Evolutionary conservation across 768 basidiomycete species (phyloP).

Genomic region (Hemileccinum rubropunctum): DNA sequence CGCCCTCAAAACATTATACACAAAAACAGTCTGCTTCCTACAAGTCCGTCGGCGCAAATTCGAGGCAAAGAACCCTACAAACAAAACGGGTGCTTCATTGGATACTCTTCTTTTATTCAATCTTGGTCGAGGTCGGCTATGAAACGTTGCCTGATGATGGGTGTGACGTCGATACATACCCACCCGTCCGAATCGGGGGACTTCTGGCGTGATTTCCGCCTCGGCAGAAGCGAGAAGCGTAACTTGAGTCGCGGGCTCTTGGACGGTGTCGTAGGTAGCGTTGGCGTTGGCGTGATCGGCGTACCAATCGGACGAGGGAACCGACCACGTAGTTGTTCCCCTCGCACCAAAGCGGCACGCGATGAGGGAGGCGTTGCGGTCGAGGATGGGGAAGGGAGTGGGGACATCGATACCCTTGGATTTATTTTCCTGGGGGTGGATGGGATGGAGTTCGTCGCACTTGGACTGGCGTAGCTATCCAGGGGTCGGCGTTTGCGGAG

Average conservation of each 20-base stretch:
- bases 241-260: slow-evolving; percentile 16
- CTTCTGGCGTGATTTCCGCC: slow-evolving; percentile 14
- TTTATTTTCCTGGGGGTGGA: slow-evolving; percentile 12
- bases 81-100: no score
- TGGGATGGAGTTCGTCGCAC: slow-evolving; percentile 4
- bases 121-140: slow-evolving; percentile 16
- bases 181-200: slow-evolving; percentile 25
- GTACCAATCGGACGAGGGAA: background rate
- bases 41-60: background rate
- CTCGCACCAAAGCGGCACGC: background rate
- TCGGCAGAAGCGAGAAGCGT: slow-evolving; percentile 15
- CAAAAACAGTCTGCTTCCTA: background rate
- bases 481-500: slow-evolving; percentile 31
- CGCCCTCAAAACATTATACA: background rate
- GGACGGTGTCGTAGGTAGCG: slow-evolving; percentile 10
- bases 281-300: background rate
- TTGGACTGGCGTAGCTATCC: slow-evolving; percentile 1
- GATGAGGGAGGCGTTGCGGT: slow-evolving; percentile 1
- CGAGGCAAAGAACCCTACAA: no score
- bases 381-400: slow-evolving; percentile 2
- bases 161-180: slow-evolving; percentile 30
- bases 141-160: slow-evolving; percentile 19
- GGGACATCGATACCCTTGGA: background rate
- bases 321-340: slow-evolving; percentile 4
- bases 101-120: background rate